A percentile compares a stretch with the other conserved stretches of the same genome.
These are phyloP conservation scores for Cyphellophora europaea DNA, from an alignment of 2,329 filamentous ascomycete genomes.

Conservation along the genomic window DNA sequence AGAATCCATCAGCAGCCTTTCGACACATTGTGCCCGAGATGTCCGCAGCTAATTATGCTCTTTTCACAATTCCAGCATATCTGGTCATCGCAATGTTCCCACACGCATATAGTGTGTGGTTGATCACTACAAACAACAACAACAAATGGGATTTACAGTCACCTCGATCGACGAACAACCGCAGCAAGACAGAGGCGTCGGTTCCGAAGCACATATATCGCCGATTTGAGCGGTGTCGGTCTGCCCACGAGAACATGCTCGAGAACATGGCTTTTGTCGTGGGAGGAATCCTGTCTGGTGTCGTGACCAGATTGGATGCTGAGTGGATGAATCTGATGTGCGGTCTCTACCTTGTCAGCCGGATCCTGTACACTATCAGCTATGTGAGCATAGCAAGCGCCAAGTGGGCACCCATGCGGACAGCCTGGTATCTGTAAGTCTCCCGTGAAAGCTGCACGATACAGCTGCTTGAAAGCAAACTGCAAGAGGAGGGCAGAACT, in stretches of 20 bases:
- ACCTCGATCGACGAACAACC: not conserved
- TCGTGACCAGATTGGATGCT: not conserved
- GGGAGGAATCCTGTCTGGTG: not conserved
- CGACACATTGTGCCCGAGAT: no score
- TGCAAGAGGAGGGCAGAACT: no score
- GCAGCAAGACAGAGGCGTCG: not conserved
- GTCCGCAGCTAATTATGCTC: not conserved
- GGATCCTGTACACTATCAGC: not conserved
- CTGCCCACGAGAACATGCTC: slow-evolving; percentile 2
- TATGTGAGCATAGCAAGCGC: not conserved
- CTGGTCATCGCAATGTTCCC: not conserved
- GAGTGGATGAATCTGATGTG: not conserved
- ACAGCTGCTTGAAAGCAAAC: no score
- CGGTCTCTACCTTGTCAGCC: not conserved
- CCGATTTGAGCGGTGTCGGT: slow-evolving; percentile 1
- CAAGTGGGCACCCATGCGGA: not conserved
- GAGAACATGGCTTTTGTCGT: slow-evolving; percentile 3
- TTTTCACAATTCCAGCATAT: not conserved
- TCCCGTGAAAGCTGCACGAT: no score
- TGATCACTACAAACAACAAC: not conserved
- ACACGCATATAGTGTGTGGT: slow-evolving; percentile 1
- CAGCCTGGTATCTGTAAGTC: not conserved
- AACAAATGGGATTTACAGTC: not conserved
- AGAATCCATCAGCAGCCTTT: no score
- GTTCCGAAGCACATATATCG: not conserved